These are phyloP conservation scores for Septoria linicola DNA, from an alignment of 2,329 filamentous ascomycete species.

Conservation along the genomic window DNA sequence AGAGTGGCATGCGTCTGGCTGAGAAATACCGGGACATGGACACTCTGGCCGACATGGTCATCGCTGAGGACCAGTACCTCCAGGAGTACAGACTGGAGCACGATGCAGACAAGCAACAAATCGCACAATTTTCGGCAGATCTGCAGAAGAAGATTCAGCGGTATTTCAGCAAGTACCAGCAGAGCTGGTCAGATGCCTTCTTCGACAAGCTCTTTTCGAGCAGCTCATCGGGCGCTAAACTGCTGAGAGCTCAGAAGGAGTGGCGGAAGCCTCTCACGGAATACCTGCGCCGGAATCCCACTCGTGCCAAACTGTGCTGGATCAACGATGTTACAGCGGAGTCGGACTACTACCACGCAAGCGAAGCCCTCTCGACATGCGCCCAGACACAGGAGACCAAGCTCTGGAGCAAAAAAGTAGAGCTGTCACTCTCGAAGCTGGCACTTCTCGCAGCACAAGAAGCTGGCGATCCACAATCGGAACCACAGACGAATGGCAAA, in stretches of 20 bases:
- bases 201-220: slow-evolving; percentile 74
- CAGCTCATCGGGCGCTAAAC: slow-evolving; percentile 56
- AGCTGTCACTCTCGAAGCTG: slow-evolving; percentile 88
- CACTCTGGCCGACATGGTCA: slow-evolving; percentile 57
- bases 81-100: slow-evolving; percentile 35
- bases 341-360: slow-evolving; percentile 71
- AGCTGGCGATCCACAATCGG: slow-evolving; percentile 20
- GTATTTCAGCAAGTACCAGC: slow-evolving; percentile 64
- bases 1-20: slow-evolving; percentile 59
- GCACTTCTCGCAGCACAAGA: slow-evolving; percentile 61
- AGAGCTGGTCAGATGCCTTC: slow-evolving; percentile 70
- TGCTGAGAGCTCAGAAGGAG: slow-evolving; percentile 68
- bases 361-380: slow-evolving; percentile 66
- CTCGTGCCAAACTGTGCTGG: slow-evolving; percentile 80
- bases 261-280: slow-evolving; percentile 67
- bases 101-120: slow-evolving; percentile 9
- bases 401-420: slow-evolving; percentile 89
- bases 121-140: slow-evolving; percentile 41
- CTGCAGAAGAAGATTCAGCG: slow-evolving; percentile 46
- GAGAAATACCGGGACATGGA: slow-evolving; percentile 63
- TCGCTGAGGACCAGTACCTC: slow-evolving; percentile 46
- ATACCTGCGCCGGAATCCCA: slow-evolving; percentile 71
- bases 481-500: slow-evolving; percentile 10
- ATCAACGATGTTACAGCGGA: slow-evolving; percentile 86
- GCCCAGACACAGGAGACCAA: slow-evolving; percentile 72